Evolutionary conservation across 2,329 filamentous ascomycete genomes (phyloP), one percentile per base, ranked within the genome.

Genomic region (Ustulina deusta): DNA sequence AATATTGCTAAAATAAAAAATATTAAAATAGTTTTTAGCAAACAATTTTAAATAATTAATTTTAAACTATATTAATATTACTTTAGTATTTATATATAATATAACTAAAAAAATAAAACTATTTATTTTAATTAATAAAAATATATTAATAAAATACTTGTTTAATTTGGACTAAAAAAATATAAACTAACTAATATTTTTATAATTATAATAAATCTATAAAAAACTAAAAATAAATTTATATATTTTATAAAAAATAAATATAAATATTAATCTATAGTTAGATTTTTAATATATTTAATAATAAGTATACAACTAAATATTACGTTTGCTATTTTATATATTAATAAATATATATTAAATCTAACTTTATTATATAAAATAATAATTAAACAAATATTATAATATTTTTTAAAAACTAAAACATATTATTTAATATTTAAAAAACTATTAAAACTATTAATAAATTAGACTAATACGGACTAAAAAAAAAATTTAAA

Each of bases 51-150:
- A 61, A 61, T 61, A 61, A 61, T 44, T 22, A 38, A 61, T 6
- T 36, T 61, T 42, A n/a, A 11, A 0, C 32, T 44, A 9, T 61
- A 25, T n/a, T 61, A 61, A 52, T 61, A 61, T 44, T 61, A 61
- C 7, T 61, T 61, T 32, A 34, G 22, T 44, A 61, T 61, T 42
- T 54, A 54, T 32, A 61, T 61, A 22, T 54, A 34, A 17, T 17
- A 13, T 3, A 44, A 61, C 2, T 10, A 44, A 25, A 10, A 22
- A 54, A 61, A 61, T 3, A 32, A 61, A 61, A 54, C 25, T 22
- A 61, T 61, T 61, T 61, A 61, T 44, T 61, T 61, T 25, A 44
- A 61, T 44, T 61, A 61, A 61, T 25, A 61, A 61, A 61, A 11
- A 4, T 61, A 61, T 61, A 61, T 61, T 25, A 25, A 61, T 27